phyloP scores from a whole-genome alignment of 352 stramenopile species.

The Elongisporangium anandrum region DNA sequence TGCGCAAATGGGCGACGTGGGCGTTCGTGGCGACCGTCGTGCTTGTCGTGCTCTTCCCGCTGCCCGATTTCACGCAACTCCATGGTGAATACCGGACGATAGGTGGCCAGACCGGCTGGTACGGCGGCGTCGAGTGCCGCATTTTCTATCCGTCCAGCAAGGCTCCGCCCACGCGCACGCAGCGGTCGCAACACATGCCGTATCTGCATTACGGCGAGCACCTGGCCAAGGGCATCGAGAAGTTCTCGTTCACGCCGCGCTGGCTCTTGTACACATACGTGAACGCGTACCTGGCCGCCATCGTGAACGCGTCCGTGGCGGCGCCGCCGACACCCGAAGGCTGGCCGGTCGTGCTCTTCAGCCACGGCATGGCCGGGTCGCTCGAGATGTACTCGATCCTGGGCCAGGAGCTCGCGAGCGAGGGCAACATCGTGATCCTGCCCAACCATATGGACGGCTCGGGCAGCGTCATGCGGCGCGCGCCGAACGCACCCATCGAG shows the following conservation, averaged over 20 bases:
- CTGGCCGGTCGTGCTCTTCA: slow-evolving; percentile 61
- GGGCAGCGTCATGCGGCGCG: slow-evolving; percentile 32
- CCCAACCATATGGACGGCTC: slow-evolving; percentile 67
- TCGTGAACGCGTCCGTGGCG: slow-evolving; percentile 32
- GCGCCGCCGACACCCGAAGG: slow-evolving; percentile 8
- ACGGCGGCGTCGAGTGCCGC: slow-evolving; percentile 51
- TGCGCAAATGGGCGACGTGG: too few relatives aligned
- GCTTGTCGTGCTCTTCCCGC: slow-evolving; percentile 30
- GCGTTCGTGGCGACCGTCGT: too few relatives aligned
- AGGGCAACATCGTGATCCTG: slow-evolving; percentile 51
- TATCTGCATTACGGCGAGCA: slow-evolving; percentile 58
- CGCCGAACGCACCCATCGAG: slow-evolving; percentile 13
- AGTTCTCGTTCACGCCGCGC: slow-evolving; percentile 40
- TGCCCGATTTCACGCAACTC: slow-evolving; percentile 42
- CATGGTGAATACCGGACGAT: slow-evolving; percentile 37
- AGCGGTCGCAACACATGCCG: too few relatives aligned
- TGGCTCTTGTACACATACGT: slow-evolving; percentile 52
- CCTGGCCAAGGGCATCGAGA: slow-evolving; percentile 36
- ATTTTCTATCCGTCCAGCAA: slow-evolving; percentile 53
- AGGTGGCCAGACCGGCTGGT: slow-evolving; percentile 30
- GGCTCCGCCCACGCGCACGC: slow-evolving; percentile 6
- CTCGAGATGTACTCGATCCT: slow-evolving; percentile 62
- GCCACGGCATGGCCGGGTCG: slow-evolving; percentile 49
- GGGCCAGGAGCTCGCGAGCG: slow-evolving; percentile 64
- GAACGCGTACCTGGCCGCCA: slow-evolving; percentile 40